phyloP scores from a whole-genome alignment of 1,139 yeast species.

The Geotrichum klebahnii region DNA sequence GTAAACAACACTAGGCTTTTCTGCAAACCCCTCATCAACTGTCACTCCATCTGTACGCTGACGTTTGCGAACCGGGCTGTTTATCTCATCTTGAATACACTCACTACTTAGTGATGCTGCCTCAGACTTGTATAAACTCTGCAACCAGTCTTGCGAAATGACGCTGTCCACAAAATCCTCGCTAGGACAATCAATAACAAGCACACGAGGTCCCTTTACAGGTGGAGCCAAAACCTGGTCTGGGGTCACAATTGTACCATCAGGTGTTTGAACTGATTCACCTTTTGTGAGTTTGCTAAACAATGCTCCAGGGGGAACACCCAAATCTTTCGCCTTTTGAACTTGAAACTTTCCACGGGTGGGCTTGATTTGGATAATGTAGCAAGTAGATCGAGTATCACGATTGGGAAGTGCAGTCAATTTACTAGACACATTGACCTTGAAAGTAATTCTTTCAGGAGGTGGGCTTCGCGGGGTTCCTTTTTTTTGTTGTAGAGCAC shows the following conservation, averaged over 20 bases:
- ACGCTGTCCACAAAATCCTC: constrained; percentile 44
- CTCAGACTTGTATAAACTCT: constrained; percentile 7
- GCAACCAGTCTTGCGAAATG: constrained; percentile 20
- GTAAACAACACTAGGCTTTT: constrained; percentile 45
- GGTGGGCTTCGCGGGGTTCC: neutral
- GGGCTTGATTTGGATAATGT: constrained; percentile 61
- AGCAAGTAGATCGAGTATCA: constrained; percentile 45
- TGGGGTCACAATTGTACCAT: constrained; percentile 60
- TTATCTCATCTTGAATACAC: constrained; percentile 14
- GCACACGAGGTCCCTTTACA: constrained; percentile 53
- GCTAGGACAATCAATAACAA: constrained; percentile 73
- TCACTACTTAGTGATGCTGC: constrained; percentile 1
- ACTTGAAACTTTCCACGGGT: constrained; percentile 75
- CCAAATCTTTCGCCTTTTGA: constrained; percentile 59
- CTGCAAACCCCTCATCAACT: constrained; percentile 17
- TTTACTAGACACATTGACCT: neutral
- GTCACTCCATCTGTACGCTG: constrained; percentile 8
- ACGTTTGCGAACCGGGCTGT: constrained; percentile 15
- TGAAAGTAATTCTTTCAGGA: neutral
- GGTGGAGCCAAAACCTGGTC: constrained; percentile 68
- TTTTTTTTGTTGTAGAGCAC: neutral
- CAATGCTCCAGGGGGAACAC: constrained; percentile 62
- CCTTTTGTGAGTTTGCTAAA: constrained; percentile 62
- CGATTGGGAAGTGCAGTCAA: neutral
- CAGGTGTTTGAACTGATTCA: constrained; percentile 50